Percentiles rank a stretch among this genome's conserved stretches.
These are phyloP conservation scores for Euclidium syriacum DNA, from an alignment of 345 rosid genomes.

Conservation along the genomic window DNA sequence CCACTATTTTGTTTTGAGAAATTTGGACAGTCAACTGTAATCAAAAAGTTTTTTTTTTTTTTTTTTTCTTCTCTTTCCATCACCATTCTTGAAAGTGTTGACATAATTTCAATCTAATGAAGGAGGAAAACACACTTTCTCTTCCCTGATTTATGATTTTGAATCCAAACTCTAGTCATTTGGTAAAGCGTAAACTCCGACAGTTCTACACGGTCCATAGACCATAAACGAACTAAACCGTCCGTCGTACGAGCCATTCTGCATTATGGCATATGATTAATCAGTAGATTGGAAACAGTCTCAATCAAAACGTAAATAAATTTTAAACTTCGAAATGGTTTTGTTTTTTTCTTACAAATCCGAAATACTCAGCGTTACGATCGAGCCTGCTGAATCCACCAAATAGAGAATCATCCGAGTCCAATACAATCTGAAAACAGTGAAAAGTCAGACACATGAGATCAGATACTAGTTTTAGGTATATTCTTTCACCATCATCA, in stretches of 20 bases:
- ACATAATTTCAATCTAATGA: too few relatives aligned
- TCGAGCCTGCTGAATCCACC: slow-evolving; percentile 75
- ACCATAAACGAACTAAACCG: slow-evolving; percentile 74
- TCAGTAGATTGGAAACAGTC: not conserved
- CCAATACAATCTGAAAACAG: slow-evolving; percentile 64
- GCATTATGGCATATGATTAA: slow-evolving; percentile 28
- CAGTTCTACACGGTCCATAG: slow-evolving; percentile 79
- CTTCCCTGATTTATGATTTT: too few relatives aligned
- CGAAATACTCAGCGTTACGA: slow-evolving; percentile 63
- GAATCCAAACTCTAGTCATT: slow-evolving; percentile 27
- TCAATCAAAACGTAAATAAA: too few relatives aligned
- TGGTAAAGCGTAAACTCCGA: slow-evolving; percentile 73
- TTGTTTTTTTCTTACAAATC: slow-evolving; percentile 50
- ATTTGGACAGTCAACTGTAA: too few relatives aligned
- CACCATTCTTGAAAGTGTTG: too few relatives aligned
- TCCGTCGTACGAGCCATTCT: slow-evolving; percentile 70
- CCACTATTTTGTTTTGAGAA: too few relatives aligned
- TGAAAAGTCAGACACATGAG: not conserved
- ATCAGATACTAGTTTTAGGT: too few relatives aligned
- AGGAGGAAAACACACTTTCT: too few relatives aligned
- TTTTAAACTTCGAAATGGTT: not conserved
- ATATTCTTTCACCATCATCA: not conserved
- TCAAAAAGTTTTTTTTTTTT: too few relatives aligned
- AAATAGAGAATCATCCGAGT: slow-evolving; percentile 74
- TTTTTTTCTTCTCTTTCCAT: too few relatives aligned